Base-by-base conservation (phyloP, 1,284 basidiomycete species). In the Psilocybe mexicana region DNA sequence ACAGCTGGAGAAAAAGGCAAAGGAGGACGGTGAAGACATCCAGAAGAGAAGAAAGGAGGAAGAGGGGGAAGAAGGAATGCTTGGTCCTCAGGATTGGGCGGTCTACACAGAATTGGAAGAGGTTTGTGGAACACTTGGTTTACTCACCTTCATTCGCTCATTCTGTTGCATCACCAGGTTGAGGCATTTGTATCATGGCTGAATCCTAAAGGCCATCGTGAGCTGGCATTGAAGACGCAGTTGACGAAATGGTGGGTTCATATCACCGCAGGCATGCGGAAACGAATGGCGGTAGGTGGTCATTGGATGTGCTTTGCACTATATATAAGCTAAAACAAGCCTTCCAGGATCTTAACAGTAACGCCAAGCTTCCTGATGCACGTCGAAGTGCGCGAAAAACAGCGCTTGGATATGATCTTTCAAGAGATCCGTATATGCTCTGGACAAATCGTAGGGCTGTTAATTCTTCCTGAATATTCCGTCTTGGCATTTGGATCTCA, bases 171-270 rank as follows among this genome's bases (percentile, higher is more conserved):
- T 40, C 55, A 44, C 61, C 69, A 96, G 92, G 73, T 97, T 57
- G 88, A 93, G 46, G 85, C 88, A 61, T 91, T 94, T 65, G 74
- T 93, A 48, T 82, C 86, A 2, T 98, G 96, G 96, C 79, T 99
- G 23, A 96, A 98, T 69, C 81, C 87, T 24, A 94, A 94, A 73
- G 97, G 96, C 6, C 83, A 88, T 51, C 87, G 96, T 49, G 96
- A 98, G 72, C 76, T 89, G 43, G 87, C 89, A 35, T 81, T 98
- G 54, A 92, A 93, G 74, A 88, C 88, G 57, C 75, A 84, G 2
- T 75, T 98, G 62, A 84, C 80, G 26, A 92, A 89, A 70, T 97
- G 95, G 93, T 88, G 88, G 82, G 78, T 81, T 43, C 93, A 96
- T 69, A 86, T 98, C 60, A 84, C 86, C 35, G 87, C 85, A 23